Conservation (phyloP, 768 basidiomycete genomes). For the Tephrocybe rancida region DNA sequence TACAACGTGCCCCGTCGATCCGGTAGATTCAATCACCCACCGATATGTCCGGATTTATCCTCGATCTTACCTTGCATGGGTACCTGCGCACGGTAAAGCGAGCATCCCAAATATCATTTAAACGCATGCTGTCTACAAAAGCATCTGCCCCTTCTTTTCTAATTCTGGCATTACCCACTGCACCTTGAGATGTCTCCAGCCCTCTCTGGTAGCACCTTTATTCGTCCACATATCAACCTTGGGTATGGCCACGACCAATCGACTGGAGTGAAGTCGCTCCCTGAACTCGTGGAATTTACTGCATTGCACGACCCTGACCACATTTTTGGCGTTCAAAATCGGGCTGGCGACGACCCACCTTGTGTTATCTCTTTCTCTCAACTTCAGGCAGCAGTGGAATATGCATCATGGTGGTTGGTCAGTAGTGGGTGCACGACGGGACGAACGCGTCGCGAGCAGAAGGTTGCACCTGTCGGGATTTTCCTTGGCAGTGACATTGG, state of each 20-base stretch:
- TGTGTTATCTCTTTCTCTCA: slow-evolving; percentile 36
- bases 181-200: slow-evolving; percentile 19
- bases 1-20: not conserved
- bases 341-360: slow-evolving; percentile 24
- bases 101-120: slow-evolving; percentile 13
- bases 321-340: slow-evolving; percentile 35
- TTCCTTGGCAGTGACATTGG: slow-evolving; percentile 38
- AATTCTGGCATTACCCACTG: not conserved
- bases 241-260: slow-evolving; percentile 28
- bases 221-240: slow-evolving; percentile 37
- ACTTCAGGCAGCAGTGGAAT: slow-evolving; percentile 32
- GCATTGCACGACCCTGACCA: slow-evolving; percentile 35
- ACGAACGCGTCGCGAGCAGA: slow-evolving; percentile 22
- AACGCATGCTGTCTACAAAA: slow-evolving; percentile 2
- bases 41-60: slow-evolving; percentile 6
- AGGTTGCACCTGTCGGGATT: slow-evolving; percentile 35
- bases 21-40: slow-evolving; percentile 7
- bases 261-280: slow-evolving; percentile 34
- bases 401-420: slow-evolving; percentile 36
- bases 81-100: not conserved
- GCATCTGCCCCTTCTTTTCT: slow-evolving; percentile 2
- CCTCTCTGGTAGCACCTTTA: slow-evolving; percentile 27
- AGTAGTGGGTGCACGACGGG: slow-evolving; percentile 26
- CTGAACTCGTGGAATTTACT: slow-evolving; percentile 38
- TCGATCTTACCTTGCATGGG: not conserved